Evolutionary conservation across 1,139 yeast genomes (phyloP).

Genomic region (Yamadazyma trypodendri): DNA sequence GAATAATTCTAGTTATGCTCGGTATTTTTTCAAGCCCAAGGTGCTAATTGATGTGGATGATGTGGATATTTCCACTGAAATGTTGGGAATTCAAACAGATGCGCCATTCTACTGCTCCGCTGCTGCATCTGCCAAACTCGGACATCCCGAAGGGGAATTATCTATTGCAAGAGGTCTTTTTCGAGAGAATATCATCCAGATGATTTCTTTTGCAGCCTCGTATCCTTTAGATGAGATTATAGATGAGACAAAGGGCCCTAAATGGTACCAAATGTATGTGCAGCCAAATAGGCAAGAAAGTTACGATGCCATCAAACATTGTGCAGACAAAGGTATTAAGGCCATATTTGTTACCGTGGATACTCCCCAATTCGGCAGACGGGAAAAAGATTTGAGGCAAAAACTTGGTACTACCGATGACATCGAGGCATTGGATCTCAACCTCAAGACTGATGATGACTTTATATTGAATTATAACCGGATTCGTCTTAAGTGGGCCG

Average conservation of each 20-base stretch:
- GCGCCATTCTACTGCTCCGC: conserved; percentile 61
- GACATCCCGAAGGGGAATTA: conserved; percentile 56
- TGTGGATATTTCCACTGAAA: conserved; percentile 45
- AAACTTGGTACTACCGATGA: conserved; percentile 17
- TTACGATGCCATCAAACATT: conserved; percentile 21
- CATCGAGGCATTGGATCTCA: conserved; percentile 15
- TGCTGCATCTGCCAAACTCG: conserved; percentile 56
- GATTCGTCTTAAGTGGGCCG: conserved; percentile 21
- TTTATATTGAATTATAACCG: conserved; percentile 14
- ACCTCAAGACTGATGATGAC: conserved; percentile 11
- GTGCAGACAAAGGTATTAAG: conserved; percentile 26
- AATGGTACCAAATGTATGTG: conserved; percentile 48
- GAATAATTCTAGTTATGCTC: conserved; percentile 77
- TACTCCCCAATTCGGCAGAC: conserved; percentile 25
- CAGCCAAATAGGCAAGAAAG: conserved; percentile 29
- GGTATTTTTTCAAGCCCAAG: conserved; percentile 77
- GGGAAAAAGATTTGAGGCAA: conserved; percentile 26
- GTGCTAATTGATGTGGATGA: conserved; percentile 62
- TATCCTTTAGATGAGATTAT: conserved; percentile 57
- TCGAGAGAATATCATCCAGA: conserved; percentile 47
- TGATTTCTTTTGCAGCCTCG: conserved; percentile 59
- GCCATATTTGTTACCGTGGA: conserved; percentile 30
- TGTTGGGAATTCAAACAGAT: conserved; percentile 48
- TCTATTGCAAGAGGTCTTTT: conserved; percentile 51
- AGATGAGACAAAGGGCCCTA: conserved; percentile 33